Percentiles rank a stretch among this genome's conserved stretches.
phyloP scores from a whole-genome alignment of 306 rosid genomes.

The Dryas drummondii region DNA sequence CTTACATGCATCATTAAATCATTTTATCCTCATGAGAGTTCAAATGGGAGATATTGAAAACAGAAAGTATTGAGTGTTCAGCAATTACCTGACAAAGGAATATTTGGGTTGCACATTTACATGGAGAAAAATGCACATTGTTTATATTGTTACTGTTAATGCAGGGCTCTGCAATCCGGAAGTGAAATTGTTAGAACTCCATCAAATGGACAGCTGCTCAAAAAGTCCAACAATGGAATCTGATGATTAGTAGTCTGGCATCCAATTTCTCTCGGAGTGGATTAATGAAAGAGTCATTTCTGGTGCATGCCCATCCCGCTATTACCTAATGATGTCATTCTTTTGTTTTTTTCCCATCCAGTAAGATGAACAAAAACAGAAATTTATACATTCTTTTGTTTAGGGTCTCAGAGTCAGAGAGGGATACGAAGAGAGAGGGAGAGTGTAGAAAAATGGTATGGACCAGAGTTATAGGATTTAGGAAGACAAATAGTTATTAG shows the following conservation, averaged over 20 bases:
- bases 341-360: slow-evolving; percentile 1
- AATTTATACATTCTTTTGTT: neutral
- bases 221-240: slow-evolving; percentile 66
- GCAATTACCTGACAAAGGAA: slow-evolving; percentile 4
- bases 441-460: neutral
- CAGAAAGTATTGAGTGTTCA: neutral
- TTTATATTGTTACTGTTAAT: slow-evolving; percentile 18
- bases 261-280: neutral
- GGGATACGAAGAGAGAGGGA: neutral
- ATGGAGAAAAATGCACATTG: neutral
- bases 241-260: slow-evolving; percentile 37
- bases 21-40: neutral
- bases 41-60: neutral
- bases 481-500: slow-evolving; percentile 23
- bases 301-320: slow-evolving; percentile 20
- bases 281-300: slow-evolving; percentile 23
- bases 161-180: slow-evolving; percentile 94
- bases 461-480: slow-evolving; percentile 15
- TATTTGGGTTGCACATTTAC: slow-evolving; percentile 5
- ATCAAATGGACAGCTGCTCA: slow-evolving; percentile 67
- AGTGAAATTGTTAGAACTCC: slow-evolving; percentile 78
- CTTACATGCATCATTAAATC: neutral
- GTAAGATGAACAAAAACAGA: neutral
- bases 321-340: slow-evolving; percentile 1
- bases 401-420: neutral